Evolutionary conservation across 495 filamentous ascomycete genomes (phyloP), one percentile per base, ranked within the genome.

Genomic region (Aspergillus sclerotioniger): DNA sequence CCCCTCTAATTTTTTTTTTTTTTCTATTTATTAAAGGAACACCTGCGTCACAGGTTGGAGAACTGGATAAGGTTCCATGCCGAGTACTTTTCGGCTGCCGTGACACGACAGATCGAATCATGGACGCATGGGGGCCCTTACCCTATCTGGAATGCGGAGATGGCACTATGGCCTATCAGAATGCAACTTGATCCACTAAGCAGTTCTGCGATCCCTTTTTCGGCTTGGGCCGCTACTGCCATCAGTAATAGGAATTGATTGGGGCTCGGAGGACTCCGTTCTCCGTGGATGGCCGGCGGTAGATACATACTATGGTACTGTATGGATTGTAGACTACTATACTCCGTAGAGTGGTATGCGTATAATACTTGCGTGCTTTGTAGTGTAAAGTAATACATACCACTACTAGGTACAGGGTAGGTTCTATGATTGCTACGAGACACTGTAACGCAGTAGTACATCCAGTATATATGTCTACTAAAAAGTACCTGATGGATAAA

Each of bases 61-160:
- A 47, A 49, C 46, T 31, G 28, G 46, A 29, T 50, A 32, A 50
- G 47, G 47, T 50, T 50, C 15, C 28, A 21, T 31, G 47, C 25
- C 47, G n/a, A 50, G 13, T 25, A 12, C 20, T 6, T 16, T 16
- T 31, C 21, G 28, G n/a, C 20, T 49, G 46, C 46, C 46, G 25
- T 25, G 25, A n/a, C 44, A 20, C 16, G 44, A 20, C 44, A 20
- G 44, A 47, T 47, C 21, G 9, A 20, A 21, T 20, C 44, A 47
- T 47, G 17, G 17, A 20, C 41, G 9, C 12, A 45, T 45, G 15
- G 8, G 19, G n/a, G n/a, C 17, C 12, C 9, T 47, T 13, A n/a
- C 37, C 37, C 15, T 15, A 41, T 41, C 13, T n/a, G 13, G 37
- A 4, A 41, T 41, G 37, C 37, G 37, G 37, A 41, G 37, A 41